Evolutionary conservation across 345 rosid species (phyloP), one percentile per base, ranked within the genome.

Genomic region (Moricandia arvensis): DNA sequence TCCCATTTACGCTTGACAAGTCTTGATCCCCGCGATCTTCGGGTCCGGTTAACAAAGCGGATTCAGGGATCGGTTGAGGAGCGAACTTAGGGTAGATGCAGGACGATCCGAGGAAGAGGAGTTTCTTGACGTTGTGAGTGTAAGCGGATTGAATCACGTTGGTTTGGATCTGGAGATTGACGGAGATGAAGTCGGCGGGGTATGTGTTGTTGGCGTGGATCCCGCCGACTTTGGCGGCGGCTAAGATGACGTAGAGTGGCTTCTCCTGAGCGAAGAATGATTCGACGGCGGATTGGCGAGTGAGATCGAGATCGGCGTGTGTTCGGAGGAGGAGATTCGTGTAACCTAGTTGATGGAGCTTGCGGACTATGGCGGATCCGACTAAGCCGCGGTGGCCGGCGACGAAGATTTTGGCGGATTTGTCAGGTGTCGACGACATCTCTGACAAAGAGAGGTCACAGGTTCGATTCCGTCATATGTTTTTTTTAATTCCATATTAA

Each of bases 151-250:
- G 93, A 57, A 95, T 86, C 30, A 95, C 94, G 37, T 95, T 90
- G 80, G 98, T 92, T 59, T 95, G 99, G 76, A 95, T 95, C 76
- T 90, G 98, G 80, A 95, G 97, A 67, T 95, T 95, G 75, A 92
- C 73, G 63, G 88, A 79, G 33, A 95, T 95, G 87, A 95, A 95
- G 72, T 95, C 97, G 7, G 99, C 99, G 0, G 99, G 98, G 71
- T 92, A 95, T 0, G 93, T 95, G 85, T 85, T 90, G 80, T 95
- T 95, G 17, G 99, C 99, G 75, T 92, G 96, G 79, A 95, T 95
- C 2, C 98, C 98, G 0, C 98, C 99, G 13, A 92, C 99, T 76
- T 95, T 95, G 1, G 99, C 99, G 0, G 99, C 98, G 3, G 96
- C 92, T 1, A 95, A 80, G 77, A 95, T 79, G 26, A 88, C 94